Percentiles rank a stretch among this genome's conserved stretches.
Conservation (phyloP, 257 asterid genomes). For the Solanum bukasovii region DNA sequence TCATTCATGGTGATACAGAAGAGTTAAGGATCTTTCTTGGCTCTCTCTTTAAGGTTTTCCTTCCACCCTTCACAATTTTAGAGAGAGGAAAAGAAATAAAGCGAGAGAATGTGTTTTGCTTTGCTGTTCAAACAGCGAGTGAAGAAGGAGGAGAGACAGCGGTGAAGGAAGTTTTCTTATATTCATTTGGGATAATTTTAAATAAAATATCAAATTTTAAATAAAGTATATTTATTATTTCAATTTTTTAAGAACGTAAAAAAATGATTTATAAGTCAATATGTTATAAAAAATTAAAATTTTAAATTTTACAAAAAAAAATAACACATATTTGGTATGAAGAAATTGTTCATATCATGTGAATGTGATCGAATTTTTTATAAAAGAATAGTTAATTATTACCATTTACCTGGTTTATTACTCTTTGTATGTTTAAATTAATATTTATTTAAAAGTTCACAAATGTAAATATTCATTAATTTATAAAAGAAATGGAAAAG, state of each 20-base stretch:
- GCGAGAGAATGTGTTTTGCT: not conserved
- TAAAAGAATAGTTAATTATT: not conserved
- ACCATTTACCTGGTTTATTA: not conserved
- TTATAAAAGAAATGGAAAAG: too few relatives aligned
- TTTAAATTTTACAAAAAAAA: too few relatives aligned
- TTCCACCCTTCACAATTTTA: slow-evolving; percentile 11
- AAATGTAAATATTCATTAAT: too few relatives aligned
- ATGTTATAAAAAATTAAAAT: too few relatives aligned
- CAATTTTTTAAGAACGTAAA: not conserved
- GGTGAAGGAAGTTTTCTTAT: not conserved
- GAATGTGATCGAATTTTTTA: not conserved
- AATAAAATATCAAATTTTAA: too few relatives aligned
- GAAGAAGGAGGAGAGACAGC: not conserved
- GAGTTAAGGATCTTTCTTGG: slow-evolving; percentile 4
- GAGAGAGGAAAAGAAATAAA: slow-evolving; percentile 13
- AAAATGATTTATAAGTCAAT: too few relatives aligned
- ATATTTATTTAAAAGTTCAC: not conserved
- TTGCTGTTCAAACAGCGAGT: slow-evolving; percentile 3
- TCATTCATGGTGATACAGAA: slow-evolving; percentile 47
- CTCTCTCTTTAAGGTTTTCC: slow-evolving; percentile 6
- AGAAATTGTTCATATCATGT: too few relatives aligned
- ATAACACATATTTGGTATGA: too few relatives aligned
- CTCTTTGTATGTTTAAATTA: too few relatives aligned
- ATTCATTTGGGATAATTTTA: too few relatives aligned
- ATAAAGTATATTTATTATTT: too few relatives aligned